Conservation (phyloP, 176 grass and related monocot genomes). For the Raddia distichophylla region DNA sequence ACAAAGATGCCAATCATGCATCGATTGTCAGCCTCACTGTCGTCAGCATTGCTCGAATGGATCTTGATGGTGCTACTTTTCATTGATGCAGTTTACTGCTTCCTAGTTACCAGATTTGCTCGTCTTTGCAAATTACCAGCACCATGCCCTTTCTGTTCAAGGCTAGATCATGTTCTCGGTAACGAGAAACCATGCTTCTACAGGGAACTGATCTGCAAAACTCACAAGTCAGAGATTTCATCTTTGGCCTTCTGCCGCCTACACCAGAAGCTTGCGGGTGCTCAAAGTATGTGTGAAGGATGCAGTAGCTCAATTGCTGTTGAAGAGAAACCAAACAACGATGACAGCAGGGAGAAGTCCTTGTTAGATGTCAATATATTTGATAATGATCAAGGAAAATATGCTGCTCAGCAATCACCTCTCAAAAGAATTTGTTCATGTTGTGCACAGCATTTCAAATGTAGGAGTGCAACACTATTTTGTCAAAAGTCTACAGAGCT, state of each 20-base stretch:
- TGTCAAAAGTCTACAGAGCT: slow-evolving; percentile 31
- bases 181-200: slow-evolving; percentile 81
- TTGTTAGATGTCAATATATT: not conserved
- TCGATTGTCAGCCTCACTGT: slow-evolving; percentile 48
- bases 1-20: slow-evolving; percentile 43
- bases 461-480: not conserved
- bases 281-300: slow-evolving; percentile 58
- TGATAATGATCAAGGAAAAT: slow-evolving; percentile 3
- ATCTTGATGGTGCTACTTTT: slow-evolving; percentile 84
- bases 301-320: slow-evolving; percentile 54
- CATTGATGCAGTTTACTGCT: slow-evolving; percentile 66
- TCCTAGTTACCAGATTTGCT: slow-evolving; percentile 74
- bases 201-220: slow-evolving; percentile 77
- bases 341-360: slow-evolving; percentile 21
- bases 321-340: slow-evolving; percentile 15
- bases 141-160: slow-evolving; percentile 79
- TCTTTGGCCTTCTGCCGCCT: slow-evolving; percentile 71
- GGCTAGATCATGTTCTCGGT: slow-evolving; percentile 76
- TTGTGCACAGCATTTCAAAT: slow-evolving; percentile 51
- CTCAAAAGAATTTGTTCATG: slow-evolving; percentile 51
- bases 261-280: slow-evolving; percentile 67
- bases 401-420: slow-evolving; percentile 22
- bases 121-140: slow-evolving; percentile 63
- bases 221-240: slow-evolving; percentile 81
- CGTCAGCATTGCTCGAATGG: slow-evolving; percentile 72